Conservation (phyloP, 2,329 filamentous ascomycete species). For the Talaromyces amestolkiae region DNA sequence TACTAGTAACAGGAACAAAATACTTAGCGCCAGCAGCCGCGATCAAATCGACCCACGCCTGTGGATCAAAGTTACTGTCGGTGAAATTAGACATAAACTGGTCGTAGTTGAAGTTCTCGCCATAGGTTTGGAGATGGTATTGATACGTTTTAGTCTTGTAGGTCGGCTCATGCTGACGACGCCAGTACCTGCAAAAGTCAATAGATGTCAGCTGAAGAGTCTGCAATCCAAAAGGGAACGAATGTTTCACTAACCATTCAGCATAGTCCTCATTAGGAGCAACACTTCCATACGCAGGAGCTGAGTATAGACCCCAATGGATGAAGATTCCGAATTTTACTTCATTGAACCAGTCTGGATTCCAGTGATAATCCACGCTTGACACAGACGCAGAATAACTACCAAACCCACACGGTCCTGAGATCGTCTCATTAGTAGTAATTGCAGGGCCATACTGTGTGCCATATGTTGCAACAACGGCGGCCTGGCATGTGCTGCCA, state of each 20-base stretch:
- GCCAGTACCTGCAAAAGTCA: conserved; percentile 50
- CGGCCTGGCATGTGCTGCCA: no score
- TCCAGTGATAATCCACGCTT: conserved; percentile 35
- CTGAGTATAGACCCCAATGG: conserved; percentile 58
- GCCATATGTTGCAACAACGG: background rate
- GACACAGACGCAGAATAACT: background rate
- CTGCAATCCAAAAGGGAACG: no score
- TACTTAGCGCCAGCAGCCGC: conserved; percentile 53
- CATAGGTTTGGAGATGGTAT: conserved; percentile 53
- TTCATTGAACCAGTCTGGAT: conserved; percentile 55
- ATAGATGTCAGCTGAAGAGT: conserved; percentile 21
- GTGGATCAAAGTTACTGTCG: conserved; percentile 33
- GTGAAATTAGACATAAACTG: conserved; percentile 57
- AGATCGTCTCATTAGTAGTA: no score
- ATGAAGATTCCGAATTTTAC: conserved; percentile 62
- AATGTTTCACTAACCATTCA: conserved; percentile 32
- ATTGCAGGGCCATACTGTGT: no score
- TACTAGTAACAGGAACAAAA: conserved; percentile 38
- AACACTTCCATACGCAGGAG: conserved; percentile 55
- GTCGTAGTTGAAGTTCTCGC: conserved; percentile 54
- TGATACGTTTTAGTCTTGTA: conserved; percentile 38
- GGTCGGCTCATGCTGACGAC: conserved; percentile 25
- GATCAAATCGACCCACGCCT: conserved; percentile 55
- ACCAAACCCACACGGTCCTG: background rate
- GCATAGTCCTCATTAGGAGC: conserved; percentile 40